These are phyloP conservation scores for Kodamaea alishanica DNA, from an alignment of 1,139 yeast species.

Conservation along the genomic window DNA sequence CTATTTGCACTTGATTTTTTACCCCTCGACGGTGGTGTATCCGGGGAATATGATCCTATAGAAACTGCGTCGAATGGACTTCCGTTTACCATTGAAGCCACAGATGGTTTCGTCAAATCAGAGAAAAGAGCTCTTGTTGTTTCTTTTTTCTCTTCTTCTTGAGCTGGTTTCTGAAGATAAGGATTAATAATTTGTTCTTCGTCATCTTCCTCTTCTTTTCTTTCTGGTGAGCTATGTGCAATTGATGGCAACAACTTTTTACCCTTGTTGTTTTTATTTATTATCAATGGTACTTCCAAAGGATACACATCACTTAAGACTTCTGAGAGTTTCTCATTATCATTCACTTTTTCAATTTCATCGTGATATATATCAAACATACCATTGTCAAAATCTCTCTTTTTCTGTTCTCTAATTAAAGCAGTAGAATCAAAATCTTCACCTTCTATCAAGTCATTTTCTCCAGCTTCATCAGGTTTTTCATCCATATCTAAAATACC, in stretches of 20 bases:
- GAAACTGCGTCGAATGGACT: slow-evolving; percentile 19
- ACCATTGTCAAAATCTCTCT: slow-evolving; percentile 20
- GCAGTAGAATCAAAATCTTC: slow-evolving; percentile 9
- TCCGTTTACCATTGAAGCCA: neutral
- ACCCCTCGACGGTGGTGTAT: slow-evolving; percentile 26
- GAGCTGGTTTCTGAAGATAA: neutral
- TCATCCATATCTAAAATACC: slow-evolving; percentile 25
- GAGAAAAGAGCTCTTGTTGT: neutral
- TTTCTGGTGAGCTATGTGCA: slow-evolving; percentile 9
- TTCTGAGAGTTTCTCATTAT: slow-evolving; percentile 29
- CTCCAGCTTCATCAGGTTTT: slow-evolving; percentile 20
- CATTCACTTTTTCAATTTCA: slow-evolving; percentile 16
- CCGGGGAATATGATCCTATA: slow-evolving; percentile 37
- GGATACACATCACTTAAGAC: slow-evolving; percentile 44
- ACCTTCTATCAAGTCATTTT: slow-evolving; percentile 5
- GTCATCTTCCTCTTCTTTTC: slow-evolving; percentile 1
- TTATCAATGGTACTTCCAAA: slow-evolving; percentile 35
- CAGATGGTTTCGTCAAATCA: slow-evolving; percentile 1
- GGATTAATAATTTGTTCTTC: slow-evolving; percentile 1
- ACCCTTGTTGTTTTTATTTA: slow-evolving; percentile 27
- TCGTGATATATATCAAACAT: slow-evolving; percentile 21
- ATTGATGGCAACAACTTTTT: slow-evolving; percentile 12
- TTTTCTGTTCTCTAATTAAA: slow-evolving; percentile 13
- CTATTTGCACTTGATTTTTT: slow-evolving; percentile 5
- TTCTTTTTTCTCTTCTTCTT: neutral